A percentile compares a stretch with the other conserved stretches of the same genome.
Evolutionary conservation across 768 basidiomycete genomes (phyloP).

Genomic region (Termitomyces sp.): DNA sequence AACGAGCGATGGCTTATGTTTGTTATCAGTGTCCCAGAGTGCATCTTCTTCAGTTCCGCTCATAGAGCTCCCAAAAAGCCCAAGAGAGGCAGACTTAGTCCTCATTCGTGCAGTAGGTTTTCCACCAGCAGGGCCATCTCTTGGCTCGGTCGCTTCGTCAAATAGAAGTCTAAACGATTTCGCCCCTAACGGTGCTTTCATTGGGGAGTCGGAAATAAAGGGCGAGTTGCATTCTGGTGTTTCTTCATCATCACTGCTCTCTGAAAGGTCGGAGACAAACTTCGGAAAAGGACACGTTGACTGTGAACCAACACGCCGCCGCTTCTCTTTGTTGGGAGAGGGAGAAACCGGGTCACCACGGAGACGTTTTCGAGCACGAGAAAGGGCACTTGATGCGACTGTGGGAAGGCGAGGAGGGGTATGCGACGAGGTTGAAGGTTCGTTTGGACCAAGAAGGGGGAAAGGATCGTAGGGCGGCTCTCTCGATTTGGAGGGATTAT

Average conservation of each 20-base stretch:
- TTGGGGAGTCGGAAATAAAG: conserved; percentile 68
- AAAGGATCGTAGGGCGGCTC: conserved; percentile 36
- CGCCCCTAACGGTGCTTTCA: conserved; percentile 51
- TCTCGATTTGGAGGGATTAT: conserved; percentile 35
- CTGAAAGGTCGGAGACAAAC: conserved; percentile 22
- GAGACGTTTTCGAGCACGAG: conserved; percentile 73
- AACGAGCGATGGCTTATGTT: conserved; percentile 2
- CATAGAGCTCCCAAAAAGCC: conserved; percentile 11
- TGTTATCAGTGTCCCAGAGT: conserved; percentile 6
- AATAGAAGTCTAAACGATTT: conserved; percentile 69
- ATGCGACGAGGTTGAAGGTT: conserved; percentile 17
- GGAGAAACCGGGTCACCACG: conserved; percentile 82
- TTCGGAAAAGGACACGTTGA: conserved; percentile 32
- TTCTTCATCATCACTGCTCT: conserved; percentile 29
- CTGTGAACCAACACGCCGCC: conserved; percentile 49
- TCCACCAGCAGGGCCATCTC: conserved; percentile 1
- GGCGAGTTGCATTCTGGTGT: conserved; percentile 36
- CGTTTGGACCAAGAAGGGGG: conserved; percentile 23
- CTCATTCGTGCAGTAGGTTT: conserved; percentile 11
- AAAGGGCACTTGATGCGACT: conserved; percentile 40
- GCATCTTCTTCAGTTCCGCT: conserved; percentile 8
- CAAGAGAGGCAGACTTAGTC: conserved; percentile 4
- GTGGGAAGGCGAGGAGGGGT: conserved; percentile 21
- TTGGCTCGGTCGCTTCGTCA: conserved; percentile 32
- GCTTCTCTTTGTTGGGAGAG: conserved; percentile 74